Evolutionary conservation across 2,329 filamentous ascomycete genomes (phyloP).

Genomic region (Epichloe aotearoae): DNA sequence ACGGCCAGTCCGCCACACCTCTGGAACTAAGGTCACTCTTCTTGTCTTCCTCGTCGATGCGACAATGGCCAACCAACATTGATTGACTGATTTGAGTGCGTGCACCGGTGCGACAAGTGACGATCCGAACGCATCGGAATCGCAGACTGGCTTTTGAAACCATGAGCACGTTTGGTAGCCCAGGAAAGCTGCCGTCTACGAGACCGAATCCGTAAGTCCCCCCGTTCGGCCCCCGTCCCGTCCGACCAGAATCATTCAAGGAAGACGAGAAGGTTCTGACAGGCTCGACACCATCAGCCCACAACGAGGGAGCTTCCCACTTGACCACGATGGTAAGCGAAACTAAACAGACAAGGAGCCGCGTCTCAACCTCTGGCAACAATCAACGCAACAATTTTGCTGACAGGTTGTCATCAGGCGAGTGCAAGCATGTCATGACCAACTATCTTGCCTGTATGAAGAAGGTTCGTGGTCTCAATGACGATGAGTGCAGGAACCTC

Average conservation of each 20-base stretch:
- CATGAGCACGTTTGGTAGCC: slow-evolving; percentile 57
- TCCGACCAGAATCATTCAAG: neutral
- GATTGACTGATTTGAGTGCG: neutral
- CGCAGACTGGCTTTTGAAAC: neutral
- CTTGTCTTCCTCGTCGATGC: neutral
- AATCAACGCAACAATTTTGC: neutral
- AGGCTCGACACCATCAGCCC: slow-evolving; percentile 39
- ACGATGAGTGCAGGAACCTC: slow-evolving; percentile 68
- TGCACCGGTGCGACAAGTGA: neutral
- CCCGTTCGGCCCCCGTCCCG: neutral
- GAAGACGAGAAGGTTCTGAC: slow-evolving; percentile 1
- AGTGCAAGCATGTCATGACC: slow-evolving; percentile 84
- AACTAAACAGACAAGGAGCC: neutral
- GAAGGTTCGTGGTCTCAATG: slow-evolving; percentile 69
- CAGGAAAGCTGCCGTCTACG: slow-evolving; percentile 49
- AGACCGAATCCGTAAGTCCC: slow-evolving; percentile 57
- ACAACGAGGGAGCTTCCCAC: slow-evolving; percentile 86
- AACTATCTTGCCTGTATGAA: slow-evolving; percentile 81
- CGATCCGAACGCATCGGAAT: neutral
- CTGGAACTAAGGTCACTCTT: neutral
- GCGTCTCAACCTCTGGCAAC: neutral
- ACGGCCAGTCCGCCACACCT: too few species aligned
- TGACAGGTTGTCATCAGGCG: slow-evolving; percentile 41
- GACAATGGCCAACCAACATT: neutral
- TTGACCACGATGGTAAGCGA: slow-evolving; percentile 67